A percentile compares a stretch with the other conserved stretches of the same genome.
Evolutionary conservation across 2,329 filamentous ascomycete species (phyloP).

Genomic region (Aspergillus puulaauensis): DNA sequence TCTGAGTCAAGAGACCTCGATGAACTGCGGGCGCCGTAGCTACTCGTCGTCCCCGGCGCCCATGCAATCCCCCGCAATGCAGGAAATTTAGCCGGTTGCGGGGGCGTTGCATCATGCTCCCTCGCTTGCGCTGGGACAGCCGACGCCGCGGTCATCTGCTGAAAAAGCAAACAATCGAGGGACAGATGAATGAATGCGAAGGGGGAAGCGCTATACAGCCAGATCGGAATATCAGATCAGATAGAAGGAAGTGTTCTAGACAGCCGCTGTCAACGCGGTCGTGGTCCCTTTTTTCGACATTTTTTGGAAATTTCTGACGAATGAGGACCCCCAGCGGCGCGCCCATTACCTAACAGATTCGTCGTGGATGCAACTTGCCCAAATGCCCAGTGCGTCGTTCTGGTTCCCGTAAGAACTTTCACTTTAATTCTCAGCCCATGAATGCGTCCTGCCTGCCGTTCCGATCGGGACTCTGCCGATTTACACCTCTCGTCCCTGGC

Average conservation of each 20-base stretch:
- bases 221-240: neutral
- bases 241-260: slow-evolving; percentile 18
- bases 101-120: slow-evolving; percentile 23
- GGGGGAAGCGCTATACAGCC: slow-evolving; percentile 1
- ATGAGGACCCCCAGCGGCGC: slow-evolving; percentile 21
- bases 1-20: neutral
- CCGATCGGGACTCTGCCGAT: neutral
- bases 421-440: neutral
- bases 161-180: slow-evolving; percentile 1
- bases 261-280: slow-evolving; percentile 14
- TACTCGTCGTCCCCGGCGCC: neutral
- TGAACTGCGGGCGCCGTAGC: neutral
- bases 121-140: slow-evolving; percentile 1
- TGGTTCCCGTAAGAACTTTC: neutral
- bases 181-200: neutral
- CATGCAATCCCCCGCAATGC: slow-evolving; percentile 28
- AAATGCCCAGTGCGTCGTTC: neutral
- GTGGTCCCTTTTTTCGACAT: neutral
- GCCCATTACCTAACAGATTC: slow-evolving; percentile 37
- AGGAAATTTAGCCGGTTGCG: slow-evolving; percentile 23
- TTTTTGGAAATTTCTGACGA: slow-evolving; percentile 18
- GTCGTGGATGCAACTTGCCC: slow-evolving; percentile 6
- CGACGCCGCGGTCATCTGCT: neutral
- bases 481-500: too few relatives aligned
- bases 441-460: slow-evolving; percentile 1